Evolutionary conservation across 352 stramenopile genomes (phyloP), one percentile per base, ranked within the genome.

Genomic region (Pythium brachiatum): DNA sequence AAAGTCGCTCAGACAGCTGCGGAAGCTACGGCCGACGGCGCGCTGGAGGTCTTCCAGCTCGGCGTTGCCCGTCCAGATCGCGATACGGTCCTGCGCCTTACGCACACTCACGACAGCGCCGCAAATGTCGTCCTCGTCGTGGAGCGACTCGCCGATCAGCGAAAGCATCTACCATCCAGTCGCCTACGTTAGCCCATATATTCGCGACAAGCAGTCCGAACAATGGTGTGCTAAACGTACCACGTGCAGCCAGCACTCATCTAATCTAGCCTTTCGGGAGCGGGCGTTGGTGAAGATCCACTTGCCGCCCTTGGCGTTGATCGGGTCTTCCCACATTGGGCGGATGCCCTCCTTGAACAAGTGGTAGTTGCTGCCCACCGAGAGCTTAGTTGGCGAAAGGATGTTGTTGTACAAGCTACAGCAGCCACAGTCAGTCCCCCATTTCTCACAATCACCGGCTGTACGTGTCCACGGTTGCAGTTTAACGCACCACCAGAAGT

Each of bases 251-350:
- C 94, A 98, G 78, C 88, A 98, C 73, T 99, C 92, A 72, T 98
- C 92, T 68, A 96, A 79, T 71, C 89, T 78, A n/a, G 90, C 81
- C 64, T 90, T 92, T 62, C 97, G 90, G 53, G 92, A 92, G 68
- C 97, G 97, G 43, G 91, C 79, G 50, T 99, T 97, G 16, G 95
- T 98, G 39, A 99, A 90, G 60, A 99, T 96, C 82, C 96, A 99
- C 78, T 99, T 99, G 64, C 97, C 97, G 32, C 97, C 97, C 73
- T 87, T 98, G 62, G 75, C 84, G 74, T 98, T 99, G 39, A 88
- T 79, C 23, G 88, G 83, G 73, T 99, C 96, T 78, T 99, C 97
- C 97, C 97, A 99, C 90, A 98, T 98, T 23, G 97, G 97, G 55
- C 95, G 84, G 44, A 98, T 92, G 48, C 96, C 95, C 47, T 98